phyloP scores from a whole-genome alignment of 2,329 filamentous ascomycete species.

The Aureobasidium zeae region DNA sequence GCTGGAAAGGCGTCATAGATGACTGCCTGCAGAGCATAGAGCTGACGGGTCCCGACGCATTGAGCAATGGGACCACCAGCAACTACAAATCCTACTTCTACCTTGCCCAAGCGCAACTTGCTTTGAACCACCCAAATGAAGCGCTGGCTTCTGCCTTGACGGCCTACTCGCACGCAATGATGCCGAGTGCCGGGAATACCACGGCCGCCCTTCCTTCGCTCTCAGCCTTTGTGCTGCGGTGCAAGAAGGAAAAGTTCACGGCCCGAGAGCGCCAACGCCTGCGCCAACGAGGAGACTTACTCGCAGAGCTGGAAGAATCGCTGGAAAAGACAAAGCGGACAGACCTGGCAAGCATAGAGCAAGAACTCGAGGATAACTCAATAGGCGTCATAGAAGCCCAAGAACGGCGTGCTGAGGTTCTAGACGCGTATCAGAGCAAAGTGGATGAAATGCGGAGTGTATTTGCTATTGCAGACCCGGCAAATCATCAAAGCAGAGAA shows the following conservation, averaged over 20 bases:
- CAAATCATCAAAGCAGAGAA: slow-evolving; percentile 39
- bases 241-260: slow-evolving; percentile 83
- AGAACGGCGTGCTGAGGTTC: slow-evolving; percentile 41
- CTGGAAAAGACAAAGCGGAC: slow-evolving; percentile 42
- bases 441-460: slow-evolving; percentile 36
- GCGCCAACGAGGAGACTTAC: slow-evolving; percentile 48
- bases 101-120: slow-evolving; percentile 72
- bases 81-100: slow-evolving; percentile 68
- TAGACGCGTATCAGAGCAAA: slow-evolving; percentile 32
- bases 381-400: slow-evolving; percentile 36
- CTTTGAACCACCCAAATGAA: slow-evolving; percentile 60
- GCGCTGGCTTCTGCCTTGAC: slow-evolving; percentile 60
- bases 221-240: slow-evolving; percentile 63
- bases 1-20: slow-evolving; percentile 64
- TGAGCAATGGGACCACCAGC: slow-evolving; percentile 51
- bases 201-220: slow-evolving; percentile 36
- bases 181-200: slow-evolving; percentile 45
- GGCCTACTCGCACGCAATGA: slow-evolving; percentile 52
- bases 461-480: slow-evolving; percentile 40
- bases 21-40: slow-evolving; percentile 70
- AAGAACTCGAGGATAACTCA: slow-evolving; percentile 27
- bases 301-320: slow-evolving; percentile 49
- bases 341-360: slow-evolving; percentile 29
- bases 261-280: slow-evolving; percentile 54
- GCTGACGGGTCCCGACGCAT: slow-evolving; percentile 49